Evolutionary conservation across 2,329 filamentous ascomycete species (phyloP), one percentile per base, ranked within the genome.

Genomic region (Alternaria ventricosa): DNA sequence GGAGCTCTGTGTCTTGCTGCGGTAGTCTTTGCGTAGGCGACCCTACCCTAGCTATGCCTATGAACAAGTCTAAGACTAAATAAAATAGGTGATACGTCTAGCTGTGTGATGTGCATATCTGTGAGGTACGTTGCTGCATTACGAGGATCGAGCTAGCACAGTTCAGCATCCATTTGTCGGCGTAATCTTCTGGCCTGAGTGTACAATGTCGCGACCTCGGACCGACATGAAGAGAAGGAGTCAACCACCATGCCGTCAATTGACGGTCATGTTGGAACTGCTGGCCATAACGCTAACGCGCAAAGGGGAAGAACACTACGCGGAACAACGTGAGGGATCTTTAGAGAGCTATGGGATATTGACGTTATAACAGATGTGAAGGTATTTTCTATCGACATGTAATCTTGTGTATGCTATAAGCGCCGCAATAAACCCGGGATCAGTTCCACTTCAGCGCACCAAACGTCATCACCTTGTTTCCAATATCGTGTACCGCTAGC

Each of bases 371-470:
- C n/a, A 41, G 9, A 18, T 11, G 0, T 11, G 36, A 41, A 41
- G 15, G 36, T 41, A 18, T 18, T 11, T 41, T 41, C 33, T 10
- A 18, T 41, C 15, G 9, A 11, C 0, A 18, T 41, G 15, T 11
- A 18, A 41, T 18, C 36, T 41, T 11, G 15, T 41, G 36, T 18
- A 41, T 18, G 36, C n/a, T 41, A 41, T 18, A 0, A 11, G 36
- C 1, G n/a, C 4, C 5, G 36, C 36, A 41, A 41, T n/a, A 5
- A 6, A 18, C 0, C 0, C 36, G n/a, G 0, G 0, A 41, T 41
- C 5, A 41, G 0, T 18, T 2, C 36, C 36, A 55, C 27, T 55
- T 23, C 7, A 55, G 41, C 18, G 53, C 33, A 55, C 28, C 54
- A 15, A 56, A 46, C 9, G 43, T 13, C 41, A 56, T 46, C 5